phyloP scores from a whole-genome alignment of 2,329 filamentous ascomycete genomes.

The Hypoxylon rubiginosum region DNA sequence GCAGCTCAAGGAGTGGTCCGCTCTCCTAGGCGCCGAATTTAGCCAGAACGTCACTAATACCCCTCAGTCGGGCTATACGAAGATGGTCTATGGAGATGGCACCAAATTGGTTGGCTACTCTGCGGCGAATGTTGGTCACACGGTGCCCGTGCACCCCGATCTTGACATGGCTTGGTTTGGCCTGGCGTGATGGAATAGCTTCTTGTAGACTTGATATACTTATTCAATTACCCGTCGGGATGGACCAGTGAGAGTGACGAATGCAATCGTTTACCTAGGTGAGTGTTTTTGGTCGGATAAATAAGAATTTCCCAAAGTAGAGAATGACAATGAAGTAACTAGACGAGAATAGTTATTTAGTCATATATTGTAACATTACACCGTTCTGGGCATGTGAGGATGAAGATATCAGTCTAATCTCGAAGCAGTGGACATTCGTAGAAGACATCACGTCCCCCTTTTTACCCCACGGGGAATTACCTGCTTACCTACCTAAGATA shows the following conservation, averaged over 20 bases:
- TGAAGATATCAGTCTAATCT: too few species aligned
- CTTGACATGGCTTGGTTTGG: slow-evolving; percentile 42
- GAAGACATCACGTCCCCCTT: too few species aligned
- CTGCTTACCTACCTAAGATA: too few species aligned
- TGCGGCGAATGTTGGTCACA: slow-evolving; percentile 39
- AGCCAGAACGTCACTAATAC: slow-evolving; percentile 39
- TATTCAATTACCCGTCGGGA: too few species aligned
- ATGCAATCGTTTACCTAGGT: slow-evolving; percentile 3
- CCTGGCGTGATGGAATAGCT: slow-evolving; percentile 8
- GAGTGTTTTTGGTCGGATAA: slow-evolving; percentile 19
- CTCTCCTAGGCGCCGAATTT: slow-evolving; percentile 53
- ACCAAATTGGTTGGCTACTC: slow-evolving; percentile 42
- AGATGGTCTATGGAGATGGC: slow-evolving; percentile 43
- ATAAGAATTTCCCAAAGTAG: slow-evolving; percentile 25
- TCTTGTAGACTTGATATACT: not conserved
- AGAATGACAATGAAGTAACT: slow-evolving; percentile 19
- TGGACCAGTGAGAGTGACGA: too few species aligned
- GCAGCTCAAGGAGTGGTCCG: slow-evolving; percentile 60
- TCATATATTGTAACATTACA: too few species aligned
- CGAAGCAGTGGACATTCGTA: too few species aligned
- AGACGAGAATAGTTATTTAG: too few species aligned
- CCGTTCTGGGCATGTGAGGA: too few species aligned
- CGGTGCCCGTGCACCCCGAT: slow-evolving; percentile 37
- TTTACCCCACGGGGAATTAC: too few species aligned
- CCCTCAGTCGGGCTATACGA: slow-evolving; percentile 38